Percentiles rank a stretch among this genome's conserved stretches.
Conservation (phyloP, 148 eudicot species). For the Rhododendron mucronatum region DNA sequence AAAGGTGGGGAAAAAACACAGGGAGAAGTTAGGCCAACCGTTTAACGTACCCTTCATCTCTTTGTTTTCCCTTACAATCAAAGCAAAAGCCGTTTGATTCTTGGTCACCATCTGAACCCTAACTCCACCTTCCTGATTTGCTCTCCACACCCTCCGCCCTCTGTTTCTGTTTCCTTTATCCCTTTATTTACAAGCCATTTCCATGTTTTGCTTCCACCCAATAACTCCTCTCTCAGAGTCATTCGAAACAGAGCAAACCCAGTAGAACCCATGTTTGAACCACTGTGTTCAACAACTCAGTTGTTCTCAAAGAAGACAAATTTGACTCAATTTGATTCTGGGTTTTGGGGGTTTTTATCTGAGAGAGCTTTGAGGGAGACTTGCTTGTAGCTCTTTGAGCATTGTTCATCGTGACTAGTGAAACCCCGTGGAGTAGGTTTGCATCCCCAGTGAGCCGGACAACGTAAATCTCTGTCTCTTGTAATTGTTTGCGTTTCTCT, state of each 20-base stretch:
- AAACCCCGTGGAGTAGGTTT: too few relatives aligned
- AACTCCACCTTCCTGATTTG: slow-evolving; percentile 58
- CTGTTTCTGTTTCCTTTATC: slow-evolving; percentile 2
- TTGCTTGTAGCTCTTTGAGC: too few relatives aligned
- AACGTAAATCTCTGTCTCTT: too few relatives aligned
- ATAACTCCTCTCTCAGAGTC: background rate
- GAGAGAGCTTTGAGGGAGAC: too few relatives aligned
- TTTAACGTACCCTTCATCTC: slow-evolving; percentile 6
- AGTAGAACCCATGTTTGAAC: background rate
- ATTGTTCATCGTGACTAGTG: too few relatives aligned
- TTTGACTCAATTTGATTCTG: background rate
- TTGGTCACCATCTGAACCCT: slow-evolving; percentile 88
- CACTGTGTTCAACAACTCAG: background rate
- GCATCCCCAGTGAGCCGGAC: too few relatives aligned
- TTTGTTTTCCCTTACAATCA: slow-evolving; percentile 40
- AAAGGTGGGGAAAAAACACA: background rate
- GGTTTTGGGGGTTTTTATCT: background rate
- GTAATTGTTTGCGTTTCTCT: too few relatives aligned
- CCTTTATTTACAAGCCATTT: slow-evolving; percentile 16
- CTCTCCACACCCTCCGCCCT: slow-evolving; percentile 20
- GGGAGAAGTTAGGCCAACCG: slow-evolving; percentile 51
- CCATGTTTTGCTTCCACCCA: background rate
- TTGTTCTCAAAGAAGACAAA: background rate
- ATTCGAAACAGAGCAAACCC: background rate
- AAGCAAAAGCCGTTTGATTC: slow-evolving; percentile 81